Conservation (phyloP, 192 early-diverging fungal species). For the Chytriomyces hyalinus region DNA sequence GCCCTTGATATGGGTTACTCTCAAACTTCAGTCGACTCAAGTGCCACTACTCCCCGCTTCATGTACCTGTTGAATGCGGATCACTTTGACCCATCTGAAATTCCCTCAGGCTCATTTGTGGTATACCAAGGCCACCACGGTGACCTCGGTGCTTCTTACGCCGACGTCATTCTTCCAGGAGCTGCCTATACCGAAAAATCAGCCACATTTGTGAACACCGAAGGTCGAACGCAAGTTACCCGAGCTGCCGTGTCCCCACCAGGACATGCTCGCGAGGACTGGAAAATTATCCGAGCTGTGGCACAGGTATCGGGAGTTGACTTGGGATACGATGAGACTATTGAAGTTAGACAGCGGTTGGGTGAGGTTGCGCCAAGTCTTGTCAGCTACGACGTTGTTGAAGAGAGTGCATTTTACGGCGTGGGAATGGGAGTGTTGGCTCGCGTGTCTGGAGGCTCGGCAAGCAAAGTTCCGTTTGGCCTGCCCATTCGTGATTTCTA, state of each 20-base stretch:
- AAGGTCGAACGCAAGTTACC: constrained; percentile 92
- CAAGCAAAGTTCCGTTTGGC: constrained; percentile 52
- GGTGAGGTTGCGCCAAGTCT: constrained; percentile 85
- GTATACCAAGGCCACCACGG: constrained; percentile 99
- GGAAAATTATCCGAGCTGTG: constrained; percentile 97
- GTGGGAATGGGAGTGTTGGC: constrained; percentile 69
- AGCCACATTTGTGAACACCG: constrained; percentile 96
- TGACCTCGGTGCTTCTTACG: constrained; percentile 91
- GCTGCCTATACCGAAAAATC: constrained; percentile 96
- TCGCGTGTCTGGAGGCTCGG: constrained; percentile 31
- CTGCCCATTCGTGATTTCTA: constrained; percentile 88
- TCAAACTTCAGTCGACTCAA: constrained; percentile 55
- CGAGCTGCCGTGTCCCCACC: constrained; percentile 91
- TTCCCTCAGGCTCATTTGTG: constrained; percentile 91
- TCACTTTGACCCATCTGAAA: constrained; percentile 73
- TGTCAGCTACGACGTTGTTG: constrained; percentile 70
- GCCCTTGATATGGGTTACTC: constrained; percentile 91
- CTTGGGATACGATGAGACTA: constrained; percentile 89
- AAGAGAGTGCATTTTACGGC: constrained; percentile 57
- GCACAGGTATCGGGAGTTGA: constrained; percentile 88
- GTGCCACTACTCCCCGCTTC: constrained; percentile 64
- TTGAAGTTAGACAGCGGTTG: constrained; percentile 83
- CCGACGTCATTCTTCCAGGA: constrained; percentile 95
- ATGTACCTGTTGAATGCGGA: constrained; percentile 95
- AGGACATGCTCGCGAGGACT: constrained; percentile 93